Conservation (phyloP, 148 eudicot genomes). For the Rhododendron williamsianum region DNA sequence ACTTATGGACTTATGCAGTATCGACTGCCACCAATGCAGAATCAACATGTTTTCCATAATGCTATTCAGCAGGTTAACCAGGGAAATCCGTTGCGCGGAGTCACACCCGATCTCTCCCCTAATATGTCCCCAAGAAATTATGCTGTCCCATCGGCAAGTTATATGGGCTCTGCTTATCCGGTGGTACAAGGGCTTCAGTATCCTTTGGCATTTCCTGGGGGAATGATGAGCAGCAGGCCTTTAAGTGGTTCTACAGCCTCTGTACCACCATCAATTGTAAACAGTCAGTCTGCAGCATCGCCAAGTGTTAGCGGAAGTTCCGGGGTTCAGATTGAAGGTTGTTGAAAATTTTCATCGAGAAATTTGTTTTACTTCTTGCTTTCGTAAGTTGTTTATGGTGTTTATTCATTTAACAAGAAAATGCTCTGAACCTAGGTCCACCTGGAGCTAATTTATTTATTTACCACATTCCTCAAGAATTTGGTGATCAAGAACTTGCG, state of each 20-base stretch:
- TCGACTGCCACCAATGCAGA: conserved; percentile 75
- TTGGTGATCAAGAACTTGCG: conserved; percentile 80
- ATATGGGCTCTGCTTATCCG: conserved; percentile 59
- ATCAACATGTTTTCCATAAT: conserved; percentile 56
- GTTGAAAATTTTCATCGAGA: conserved; percentile 2
- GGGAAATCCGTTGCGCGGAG: conserved; percentile 59
- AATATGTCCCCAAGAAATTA: conserved; percentile 63
- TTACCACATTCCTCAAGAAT: conserved; percentile 98
- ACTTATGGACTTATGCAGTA: conserved; percentile 78
- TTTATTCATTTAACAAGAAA: background rate
- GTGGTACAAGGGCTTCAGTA: conserved; percentile 55
- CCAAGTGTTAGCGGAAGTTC: conserved; percentile 58
- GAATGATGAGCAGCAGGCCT: conserved; percentile 59
- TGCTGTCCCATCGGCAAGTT: conserved; percentile 34
- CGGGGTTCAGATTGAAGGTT: conserved; percentile 82
- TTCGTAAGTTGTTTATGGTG: background rate
- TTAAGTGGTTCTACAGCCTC: conserved; percentile 53
- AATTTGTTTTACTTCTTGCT: background rate
- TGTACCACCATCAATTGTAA: conserved; percentile 39
- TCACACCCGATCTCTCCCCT: conserved; percentile 53
- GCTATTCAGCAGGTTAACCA: conserved; percentile 48
- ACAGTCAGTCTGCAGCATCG: conserved; percentile 62
- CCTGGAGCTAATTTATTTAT: conserved; percentile 94
- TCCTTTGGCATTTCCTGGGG: conserved; percentile 66
- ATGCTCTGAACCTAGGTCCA: conserved; percentile 51